A percentile compares a stretch with the other conserved stretches of the same genome.
phyloP scores from a whole-genome alignment of 306 rosid species.

The Fagus crenata region DNA sequence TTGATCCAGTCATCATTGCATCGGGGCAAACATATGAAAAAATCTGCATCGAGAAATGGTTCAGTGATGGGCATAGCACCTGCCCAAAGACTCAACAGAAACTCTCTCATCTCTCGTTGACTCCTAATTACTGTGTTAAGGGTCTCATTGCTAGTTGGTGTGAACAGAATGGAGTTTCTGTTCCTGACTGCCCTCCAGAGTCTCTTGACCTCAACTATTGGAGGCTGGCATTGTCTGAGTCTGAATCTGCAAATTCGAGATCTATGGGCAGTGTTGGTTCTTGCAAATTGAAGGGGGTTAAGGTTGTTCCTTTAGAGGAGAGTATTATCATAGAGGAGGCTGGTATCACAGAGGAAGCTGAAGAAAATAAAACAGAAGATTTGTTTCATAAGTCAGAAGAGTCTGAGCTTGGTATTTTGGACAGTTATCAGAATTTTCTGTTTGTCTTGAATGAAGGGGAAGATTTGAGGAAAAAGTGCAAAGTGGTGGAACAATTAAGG shows the following conservation, averaged over 20 bases:
- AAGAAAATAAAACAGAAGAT: slow-evolving; percentile 54
- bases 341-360: slow-evolving; percentile 45
- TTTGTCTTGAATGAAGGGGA: slow-evolving; percentile 55
- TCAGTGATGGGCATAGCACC: slow-evolving; percentile 74
- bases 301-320: slow-evolving; percentile 83
- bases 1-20: slow-evolving; percentile 89
- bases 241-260: slow-evolving; percentile 68
- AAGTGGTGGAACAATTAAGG: slow-evolving; percentile 70
- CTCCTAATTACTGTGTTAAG: slow-evolving; percentile 95
- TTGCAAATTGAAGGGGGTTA: slow-evolving; percentile 72
- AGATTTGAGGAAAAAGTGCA: slow-evolving; percentile 62
- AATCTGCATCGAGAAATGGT: slow-evolving; percentile 94
- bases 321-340: slow-evolving; percentile 48
- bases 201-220: slow-evolving; percentile 89
- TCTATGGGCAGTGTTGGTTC: slow-evolving; percentile 59
- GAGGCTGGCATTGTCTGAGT: slow-evolving; percentile 78
- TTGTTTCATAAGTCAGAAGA: slow-evolving; percentile 48
- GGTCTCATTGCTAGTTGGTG: slow-evolving; percentile 96
- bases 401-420: slow-evolving; percentile 40
- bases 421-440: slow-evolving; percentile 56
- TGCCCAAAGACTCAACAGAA: slow-evolving; percentile 89
- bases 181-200: slow-evolving; percentile 89
- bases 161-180: slow-evolving; percentile 77
- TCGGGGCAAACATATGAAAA: slow-evolving; percentile 98
- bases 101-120: slow-evolving; percentile 79